Evolutionary conservation across 148 eudicot species (phyloP).

Genomic region (Chenopodium quinoa): DNA sequence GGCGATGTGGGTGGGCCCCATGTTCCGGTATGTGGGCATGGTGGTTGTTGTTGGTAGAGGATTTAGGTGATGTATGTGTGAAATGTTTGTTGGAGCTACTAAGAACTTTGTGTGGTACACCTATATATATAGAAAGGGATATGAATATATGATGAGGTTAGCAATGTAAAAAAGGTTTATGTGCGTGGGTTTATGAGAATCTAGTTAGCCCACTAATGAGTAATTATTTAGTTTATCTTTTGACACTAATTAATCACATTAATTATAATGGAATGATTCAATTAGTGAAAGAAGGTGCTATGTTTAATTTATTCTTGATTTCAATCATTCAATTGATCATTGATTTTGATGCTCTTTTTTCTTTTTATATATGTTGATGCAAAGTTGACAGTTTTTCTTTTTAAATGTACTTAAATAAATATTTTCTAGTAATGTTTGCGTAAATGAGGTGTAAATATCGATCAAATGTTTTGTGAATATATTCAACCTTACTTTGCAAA

Average conservation of each 20-base stretch:
- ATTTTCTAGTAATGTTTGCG: conserved; percentile 1
- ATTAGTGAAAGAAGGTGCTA: conserved; percentile 9
- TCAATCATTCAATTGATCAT: conserved; percentile 31
- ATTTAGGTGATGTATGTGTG: not conserved
- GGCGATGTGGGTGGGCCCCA: conserved; percentile 31
- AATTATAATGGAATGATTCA: conserved; percentile 15
- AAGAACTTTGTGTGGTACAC: not conserved
- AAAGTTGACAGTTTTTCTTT: conserved; percentile 4
- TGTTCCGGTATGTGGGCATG: conserved; percentile 15
- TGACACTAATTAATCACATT: conserved; percentile 33
- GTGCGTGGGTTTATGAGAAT: conserved; percentile 26
- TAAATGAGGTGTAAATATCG: conserved; percentile 17
- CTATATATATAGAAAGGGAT: conserved; percentile 12
- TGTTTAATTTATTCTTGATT: not conserved
- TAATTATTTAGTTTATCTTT: conserved; percentile 26
- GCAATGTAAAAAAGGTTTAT: not conserved
- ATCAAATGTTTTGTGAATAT: conserved; percentile 5
- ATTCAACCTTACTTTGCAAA: not conserved
- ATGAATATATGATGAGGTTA: not conserved
- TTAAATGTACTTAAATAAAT: not conserved
- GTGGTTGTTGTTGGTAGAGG: not conserved
- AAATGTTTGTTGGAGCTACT: not conserved
- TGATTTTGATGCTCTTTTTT: conserved; percentile 19
- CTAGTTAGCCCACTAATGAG: conserved; percentile 32
- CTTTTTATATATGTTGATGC: not conserved